These are phyloP conservation scores for Phanerochaete sordida DNA, from an alignment of 768 basidiomycete genomes.

Conservation along the genomic window DNA sequence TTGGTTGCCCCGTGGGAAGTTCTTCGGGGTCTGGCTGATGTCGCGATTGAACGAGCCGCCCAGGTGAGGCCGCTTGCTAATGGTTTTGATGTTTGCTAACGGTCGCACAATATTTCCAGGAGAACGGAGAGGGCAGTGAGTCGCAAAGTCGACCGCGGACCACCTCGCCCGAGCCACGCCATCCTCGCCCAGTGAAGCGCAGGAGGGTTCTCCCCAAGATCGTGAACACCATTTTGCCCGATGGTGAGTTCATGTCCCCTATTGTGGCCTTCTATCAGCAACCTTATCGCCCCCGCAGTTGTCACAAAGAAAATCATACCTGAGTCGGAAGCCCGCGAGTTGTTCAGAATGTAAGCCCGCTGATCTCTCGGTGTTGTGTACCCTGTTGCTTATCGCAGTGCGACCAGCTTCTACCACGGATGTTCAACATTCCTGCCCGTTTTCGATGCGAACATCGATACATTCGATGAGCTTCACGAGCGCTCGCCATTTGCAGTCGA, in stretches of 20 bases:
- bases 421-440: constrained; percentile 90
- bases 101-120: constrained; percentile 34
- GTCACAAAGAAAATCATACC: constrained; percentile 81
- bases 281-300: constrained; percentile 40
- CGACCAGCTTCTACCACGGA: constrained; percentile 79
- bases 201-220: constrained; percentile 68
- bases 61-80: constrained; percentile 45
- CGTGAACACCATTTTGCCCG: constrained; percentile 65
- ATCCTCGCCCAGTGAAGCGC: constrained; percentile 64
- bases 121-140: constrained; percentile 76
- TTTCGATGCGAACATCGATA: constrained; percentile 80
- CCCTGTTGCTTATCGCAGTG: constrained; percentile 12
- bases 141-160: constrained; percentile 73
- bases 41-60: constrained; percentile 73
- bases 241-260: constrained; percentile 46
- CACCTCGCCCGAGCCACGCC: constrained; percentile 62
- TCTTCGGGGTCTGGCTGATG: constrained; percentile 74
- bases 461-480: constrained; percentile 79
- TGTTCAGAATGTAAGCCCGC: constrained; percentile 74
- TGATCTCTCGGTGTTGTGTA: constrained; percentile 5
- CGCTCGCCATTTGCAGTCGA: constrained; percentile 93
- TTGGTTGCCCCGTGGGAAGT: constrained; percentile 88
- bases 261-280: background rate
- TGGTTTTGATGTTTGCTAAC: background rate
- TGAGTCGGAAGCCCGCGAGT: constrained; percentile 79